phyloP scores from a whole-genome alignment of 352 stramenopile genomes.

The Globisporangium solare region DNA sequence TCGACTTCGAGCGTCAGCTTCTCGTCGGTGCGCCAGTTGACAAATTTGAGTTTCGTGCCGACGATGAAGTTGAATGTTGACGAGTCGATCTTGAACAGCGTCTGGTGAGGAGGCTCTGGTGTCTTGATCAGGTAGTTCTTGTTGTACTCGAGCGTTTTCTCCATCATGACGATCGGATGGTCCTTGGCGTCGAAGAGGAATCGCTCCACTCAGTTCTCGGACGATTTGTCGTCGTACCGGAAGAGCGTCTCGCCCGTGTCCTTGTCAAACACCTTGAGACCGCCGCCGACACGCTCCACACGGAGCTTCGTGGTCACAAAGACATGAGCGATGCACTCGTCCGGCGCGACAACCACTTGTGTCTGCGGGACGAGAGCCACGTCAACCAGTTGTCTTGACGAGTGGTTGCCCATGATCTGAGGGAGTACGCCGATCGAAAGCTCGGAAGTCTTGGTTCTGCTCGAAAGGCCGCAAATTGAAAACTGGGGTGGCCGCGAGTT shows the following conservation, averaged over 20 bases:
- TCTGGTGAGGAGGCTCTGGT: background rate
- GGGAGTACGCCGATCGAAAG: too few relatives aligned
- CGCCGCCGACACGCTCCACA: background rate
- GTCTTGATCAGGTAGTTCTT: background rate
- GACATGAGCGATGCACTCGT: background rate
- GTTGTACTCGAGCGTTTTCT: conserved; percentile 1
- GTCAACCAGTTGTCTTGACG: background rate
- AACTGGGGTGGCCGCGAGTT: too few relatives aligned
- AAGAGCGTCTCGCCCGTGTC: conserved; percentile 1
- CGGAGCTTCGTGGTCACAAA: background rate
- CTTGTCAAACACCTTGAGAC: background rate
- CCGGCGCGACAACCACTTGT: background rate
- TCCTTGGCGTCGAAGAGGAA: background rate
- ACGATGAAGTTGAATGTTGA: background rate
- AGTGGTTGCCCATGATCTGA: background rate
- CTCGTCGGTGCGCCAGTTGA: background rate
- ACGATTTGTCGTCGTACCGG: background rate
- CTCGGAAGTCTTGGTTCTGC: too few relatives aligned
- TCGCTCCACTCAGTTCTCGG: background rate
- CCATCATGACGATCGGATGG: background rate
- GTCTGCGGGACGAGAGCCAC: background rate
- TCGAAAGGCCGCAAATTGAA: too few relatives aligned
- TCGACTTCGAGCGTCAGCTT: background rate
- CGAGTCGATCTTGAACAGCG: background rate
- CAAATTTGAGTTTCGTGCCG: conserved; percentile 3